Percentiles rank a stretch among this genome's conserved stretches.
phyloP scores from a whole-genome alignment of 805 yeast genomes.

The Spathaspora passalidarum region DNA sequence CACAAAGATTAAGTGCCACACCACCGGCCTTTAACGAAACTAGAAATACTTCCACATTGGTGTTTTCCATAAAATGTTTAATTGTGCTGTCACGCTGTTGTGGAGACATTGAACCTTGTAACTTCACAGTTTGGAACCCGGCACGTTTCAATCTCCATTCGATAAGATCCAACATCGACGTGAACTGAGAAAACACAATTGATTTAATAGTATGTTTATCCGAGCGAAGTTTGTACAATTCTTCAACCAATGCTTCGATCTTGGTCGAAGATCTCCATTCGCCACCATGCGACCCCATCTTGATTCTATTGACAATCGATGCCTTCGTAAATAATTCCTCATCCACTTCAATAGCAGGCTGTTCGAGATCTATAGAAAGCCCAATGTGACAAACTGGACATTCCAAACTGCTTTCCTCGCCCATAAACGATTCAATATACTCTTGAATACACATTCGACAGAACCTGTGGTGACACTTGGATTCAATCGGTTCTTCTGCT shows the following conservation, averaged over 20 bases:
- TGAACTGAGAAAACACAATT: constrained; percentile 95
- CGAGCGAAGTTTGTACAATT: constrained; percentile 79
- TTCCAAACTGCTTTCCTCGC: constrained; percentile 55
- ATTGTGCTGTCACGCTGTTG: constrained; percentile 90
- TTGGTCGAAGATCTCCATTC: constrained; percentile 94
- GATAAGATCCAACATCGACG: constrained; percentile 91
- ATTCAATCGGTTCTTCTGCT: constrained; percentile 95
- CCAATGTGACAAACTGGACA: constrained; percentile 98
- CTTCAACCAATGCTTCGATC: constrained; percentile 94
- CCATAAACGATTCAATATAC: constrained; percentile 78
- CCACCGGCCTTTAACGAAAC: constrained; percentile 98
- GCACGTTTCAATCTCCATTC: constrained; percentile 96
- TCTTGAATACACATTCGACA: constrained; percentile 92
- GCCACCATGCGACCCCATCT: constrained; percentile 64
- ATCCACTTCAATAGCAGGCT: constrained; percentile 77
- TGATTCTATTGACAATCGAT: constrained; percentile 81
- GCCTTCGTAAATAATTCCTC: constrained; percentile 57
- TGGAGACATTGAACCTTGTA: constrained; percentile 98
- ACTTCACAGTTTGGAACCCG: constrained; percentile 89
- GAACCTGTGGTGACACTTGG: constrained; percentile 90
- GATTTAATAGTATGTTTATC: constrained; percentile 89
- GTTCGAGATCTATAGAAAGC: constrained; percentile 82
- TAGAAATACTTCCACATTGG: constrained; percentile 87
- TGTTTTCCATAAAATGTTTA: constrained; percentile 86
- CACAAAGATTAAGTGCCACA: constrained; percentile 93